A percentile compares a stretch with the other conserved stretches of the same genome.
phyloP scores from a whole-genome alignment of 768 basidiomycete genomes.

The Dentipellis sp. region DNA sequence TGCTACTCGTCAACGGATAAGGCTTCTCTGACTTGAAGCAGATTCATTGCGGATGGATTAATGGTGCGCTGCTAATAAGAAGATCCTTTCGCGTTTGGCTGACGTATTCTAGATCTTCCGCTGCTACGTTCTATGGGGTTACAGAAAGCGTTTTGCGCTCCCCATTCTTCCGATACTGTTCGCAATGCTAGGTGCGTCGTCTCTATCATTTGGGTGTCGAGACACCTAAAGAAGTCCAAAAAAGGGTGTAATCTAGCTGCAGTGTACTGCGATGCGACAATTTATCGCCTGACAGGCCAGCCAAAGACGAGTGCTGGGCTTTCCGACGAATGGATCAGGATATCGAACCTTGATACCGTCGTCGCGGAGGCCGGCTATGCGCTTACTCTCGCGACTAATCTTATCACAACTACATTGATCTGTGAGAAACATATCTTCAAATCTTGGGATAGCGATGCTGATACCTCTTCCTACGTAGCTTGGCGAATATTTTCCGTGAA shows the following conservation, averaged over 20 bases:
- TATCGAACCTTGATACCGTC: neutral
- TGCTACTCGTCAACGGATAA: neutral
- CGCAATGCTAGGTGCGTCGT: neutral
- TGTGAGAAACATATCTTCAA: neutral
- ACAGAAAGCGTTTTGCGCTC: neutral
- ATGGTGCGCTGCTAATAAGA: neutral
- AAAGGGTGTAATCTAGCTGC: neutral
- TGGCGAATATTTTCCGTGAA: neutral
- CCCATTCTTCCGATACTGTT: neutral
- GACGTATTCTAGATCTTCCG: neutral
- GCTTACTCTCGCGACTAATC: neutral
- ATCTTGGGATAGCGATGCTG: no score
- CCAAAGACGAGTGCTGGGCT: neutral
- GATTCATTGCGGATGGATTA: neutral
- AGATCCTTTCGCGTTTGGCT: neutral
- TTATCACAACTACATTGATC: neutral
- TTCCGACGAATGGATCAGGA: neutral
- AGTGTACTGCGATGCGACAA: neutral
- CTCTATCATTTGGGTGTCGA: neutral
- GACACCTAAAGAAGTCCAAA: neutral
- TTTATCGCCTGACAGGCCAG: neutral
- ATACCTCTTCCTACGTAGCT: neutral
- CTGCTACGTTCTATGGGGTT: neutral
- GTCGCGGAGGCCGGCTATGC: neutral
- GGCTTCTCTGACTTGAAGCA: neutral